Conservation (phyloP, 176 grass and related monocot genomes). For the Avena insularis region DNA sequence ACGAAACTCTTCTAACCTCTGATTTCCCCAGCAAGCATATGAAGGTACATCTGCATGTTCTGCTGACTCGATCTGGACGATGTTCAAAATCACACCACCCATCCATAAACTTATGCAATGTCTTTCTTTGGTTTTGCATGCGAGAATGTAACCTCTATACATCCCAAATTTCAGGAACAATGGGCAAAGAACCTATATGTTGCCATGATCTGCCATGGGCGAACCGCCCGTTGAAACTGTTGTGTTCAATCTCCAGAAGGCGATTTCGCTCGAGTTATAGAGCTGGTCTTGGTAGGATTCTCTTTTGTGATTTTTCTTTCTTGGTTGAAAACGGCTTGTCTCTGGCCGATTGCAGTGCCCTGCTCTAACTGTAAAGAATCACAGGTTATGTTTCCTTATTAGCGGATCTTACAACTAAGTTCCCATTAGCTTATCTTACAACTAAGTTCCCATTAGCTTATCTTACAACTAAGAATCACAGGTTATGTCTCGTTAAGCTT, state of each 20-base stretch:
- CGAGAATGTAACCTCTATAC: not conserved
- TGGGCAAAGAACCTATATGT: slow-evolving; percentile 73
- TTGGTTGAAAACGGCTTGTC: not conserved
- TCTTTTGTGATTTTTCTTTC: not conserved
- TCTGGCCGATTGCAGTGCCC: not conserved
- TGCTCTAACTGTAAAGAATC: slow-evolving; percentile 1
- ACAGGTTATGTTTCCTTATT: not conserved
- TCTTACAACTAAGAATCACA: not conserved
- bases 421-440: not conserved
- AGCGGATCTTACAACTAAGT: no score
- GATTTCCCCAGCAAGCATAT: slow-evolving; percentile 70
- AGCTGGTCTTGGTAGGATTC: not conserved
- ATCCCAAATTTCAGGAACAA: slow-evolving; percentile 59
- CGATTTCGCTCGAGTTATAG: not conserved
- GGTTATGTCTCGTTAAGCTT: not conserved
- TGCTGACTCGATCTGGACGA: not conserved
- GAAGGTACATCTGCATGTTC: slow-evolving; percentile 47
- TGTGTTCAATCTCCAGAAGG: not conserved
- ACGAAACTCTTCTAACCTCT: slow-evolving; percentile 87
- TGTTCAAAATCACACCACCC: not conserved
- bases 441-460: not conserved
- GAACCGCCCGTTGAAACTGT: slow-evolving; percentile 53
- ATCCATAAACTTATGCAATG: not conserved
- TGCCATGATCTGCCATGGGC: slow-evolving; percentile 65
- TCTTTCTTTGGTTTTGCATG: not conserved